Evolutionary conservation across 768 basidiomycete genomes (phyloP).

Genomic region (Nidularia pulvinata): DNA sequence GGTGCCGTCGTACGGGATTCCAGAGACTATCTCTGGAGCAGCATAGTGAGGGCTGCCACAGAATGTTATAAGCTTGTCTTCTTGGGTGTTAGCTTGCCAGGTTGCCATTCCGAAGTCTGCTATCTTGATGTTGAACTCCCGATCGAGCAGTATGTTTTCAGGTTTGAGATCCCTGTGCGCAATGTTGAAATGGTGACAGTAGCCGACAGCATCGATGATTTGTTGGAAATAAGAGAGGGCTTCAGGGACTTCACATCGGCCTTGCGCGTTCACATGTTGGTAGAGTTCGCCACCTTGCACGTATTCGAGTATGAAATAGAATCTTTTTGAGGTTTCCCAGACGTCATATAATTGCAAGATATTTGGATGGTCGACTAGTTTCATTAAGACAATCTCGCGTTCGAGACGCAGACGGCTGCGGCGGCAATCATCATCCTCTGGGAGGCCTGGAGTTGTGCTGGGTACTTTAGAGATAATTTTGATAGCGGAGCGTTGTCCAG

Average conservation of each 20-base stretch:
- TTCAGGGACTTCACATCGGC: conserved; percentile 74
- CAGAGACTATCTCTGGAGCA: conserved; percentile 88
- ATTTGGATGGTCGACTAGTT: conserved; percentile 94
- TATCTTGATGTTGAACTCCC: conserved; percentile 97
- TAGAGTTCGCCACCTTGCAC: conserved; percentile 95
- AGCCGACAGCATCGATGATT: conserved; percentile 89
- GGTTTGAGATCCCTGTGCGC: conserved; percentile 98
- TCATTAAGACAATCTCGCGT: conserved; percentile 97
- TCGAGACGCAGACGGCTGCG: conserved; percentile 81
- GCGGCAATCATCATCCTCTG: conserved; percentile 71
- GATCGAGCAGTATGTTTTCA: conserved; percentile 91
- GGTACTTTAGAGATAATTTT: conserved; percentile 90
- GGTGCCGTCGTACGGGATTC: conserved; percentile 81
- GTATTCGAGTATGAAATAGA: conserved; percentile 94
- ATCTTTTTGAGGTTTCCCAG: conserved; percentile 90
- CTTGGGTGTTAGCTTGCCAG: conserved; percentile 34
- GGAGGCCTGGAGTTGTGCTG: conserved; percentile 64
- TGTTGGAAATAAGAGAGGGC: conserved; percentile 87
- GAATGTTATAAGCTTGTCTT: conserved; percentile 46
- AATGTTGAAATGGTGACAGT: conserved; percentile 85
- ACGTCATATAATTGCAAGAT: conserved; percentile 95
- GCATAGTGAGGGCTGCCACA: conserved; percentile 98
- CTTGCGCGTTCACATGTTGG: conserved; percentile 84
- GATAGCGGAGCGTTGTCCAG: conserved; percentile 88
- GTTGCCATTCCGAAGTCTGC: conserved; percentile 98